Evolutionary conservation across 768 basidiomycete species (phyloP).

Genomic region (Rhodotorula toruloides): DNA sequence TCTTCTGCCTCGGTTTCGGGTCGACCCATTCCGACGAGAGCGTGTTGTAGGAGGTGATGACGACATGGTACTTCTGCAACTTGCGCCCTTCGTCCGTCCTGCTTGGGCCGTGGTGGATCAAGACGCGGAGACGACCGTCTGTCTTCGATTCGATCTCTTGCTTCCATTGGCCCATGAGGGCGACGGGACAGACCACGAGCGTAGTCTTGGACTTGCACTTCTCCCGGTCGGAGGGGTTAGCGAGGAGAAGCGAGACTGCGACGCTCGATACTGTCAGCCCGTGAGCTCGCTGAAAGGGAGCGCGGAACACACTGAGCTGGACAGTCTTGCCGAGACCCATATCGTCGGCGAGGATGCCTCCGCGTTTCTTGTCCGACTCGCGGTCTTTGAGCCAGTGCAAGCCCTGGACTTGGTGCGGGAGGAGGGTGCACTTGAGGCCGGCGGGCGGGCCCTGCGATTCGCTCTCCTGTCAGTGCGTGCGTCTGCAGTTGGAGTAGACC

Average conservation of each 20-base stretch:
- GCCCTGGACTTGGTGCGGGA: slow-evolving; percentile 63
- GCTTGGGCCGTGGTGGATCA: slow-evolving; percentile 74
- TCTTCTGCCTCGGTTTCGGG: slow-evolving; percentile 47
- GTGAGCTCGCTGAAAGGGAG: slow-evolving; percentile 12
- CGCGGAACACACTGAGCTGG: slow-evolving; percentile 54
- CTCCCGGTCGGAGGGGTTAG: slow-evolving; percentile 65
- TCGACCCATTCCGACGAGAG: slow-evolving; percentile 71
- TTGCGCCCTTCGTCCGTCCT: slow-evolving; percentile 55
- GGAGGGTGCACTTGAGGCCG: slow-evolving; percentile 20
- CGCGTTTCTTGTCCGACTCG: slow-evolving; percentile 62
- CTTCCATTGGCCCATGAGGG: slow-evolving; percentile 86
- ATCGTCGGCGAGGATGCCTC: slow-evolving; percentile 56
- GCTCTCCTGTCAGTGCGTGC: too few relatives aligned
- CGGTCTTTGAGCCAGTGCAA: slow-evolving; percentile 80
- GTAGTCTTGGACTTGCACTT: slow-evolving; percentile 65
- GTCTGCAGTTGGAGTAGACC: not conserved
- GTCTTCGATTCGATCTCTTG: slow-evolving; percentile 63
- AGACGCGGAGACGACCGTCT: slow-evolving; percentile 61
- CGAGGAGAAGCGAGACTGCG: slow-evolving; percentile 63
- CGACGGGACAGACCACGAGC: slow-evolving; percentile 81
- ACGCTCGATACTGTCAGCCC: not conserved
- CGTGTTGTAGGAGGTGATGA: slow-evolving; percentile 81
- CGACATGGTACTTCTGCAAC: slow-evolving; percentile 53
- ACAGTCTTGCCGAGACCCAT: slow-evolving; percentile 65
- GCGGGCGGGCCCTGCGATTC: not conserved